Evolutionary conservation across 176 grass and related monocot genomes (phyloP).

Genomic region (Oryza rufipogon): DNA sequence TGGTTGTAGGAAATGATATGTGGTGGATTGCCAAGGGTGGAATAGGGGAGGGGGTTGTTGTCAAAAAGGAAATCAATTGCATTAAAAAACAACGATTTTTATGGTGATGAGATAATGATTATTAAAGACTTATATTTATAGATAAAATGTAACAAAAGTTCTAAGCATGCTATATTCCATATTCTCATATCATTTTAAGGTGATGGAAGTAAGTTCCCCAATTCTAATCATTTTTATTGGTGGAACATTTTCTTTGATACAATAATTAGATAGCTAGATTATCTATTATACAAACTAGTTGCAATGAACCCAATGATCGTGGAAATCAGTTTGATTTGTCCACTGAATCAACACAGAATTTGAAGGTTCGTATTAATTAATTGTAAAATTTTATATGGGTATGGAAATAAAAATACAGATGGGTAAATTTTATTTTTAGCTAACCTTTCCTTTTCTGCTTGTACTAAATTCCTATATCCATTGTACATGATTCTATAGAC

Average conservation of each 20-base stretch:
- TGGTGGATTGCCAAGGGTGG: not conserved
- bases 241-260: not conserved
- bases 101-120: no score
- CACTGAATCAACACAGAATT: not conserved
- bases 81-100: no score
- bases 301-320: not conserved
- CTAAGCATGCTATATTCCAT: no score
- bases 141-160: no score
- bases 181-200: no score
- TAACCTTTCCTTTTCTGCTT: not conserved
- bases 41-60: no score
- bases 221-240: no score
- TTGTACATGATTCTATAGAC: not conserved
- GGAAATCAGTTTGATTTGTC: not conserved
- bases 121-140: no score
- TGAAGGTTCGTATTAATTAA: not conserved
- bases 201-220: not conserved
- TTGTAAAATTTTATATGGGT: not conserved
- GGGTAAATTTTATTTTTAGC: not conserved
- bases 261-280: not conserved
- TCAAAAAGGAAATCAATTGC: no score
- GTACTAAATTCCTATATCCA: not conserved
- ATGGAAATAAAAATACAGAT: not conserved
- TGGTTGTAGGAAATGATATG: not conserved
- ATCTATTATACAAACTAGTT: not conserved